These are phyloP conservation scores for Periglandula ipomoeae DNA, from an alignment of 2,329 filamentous ascomycete genomes.

Conservation along the genomic window DNA sequence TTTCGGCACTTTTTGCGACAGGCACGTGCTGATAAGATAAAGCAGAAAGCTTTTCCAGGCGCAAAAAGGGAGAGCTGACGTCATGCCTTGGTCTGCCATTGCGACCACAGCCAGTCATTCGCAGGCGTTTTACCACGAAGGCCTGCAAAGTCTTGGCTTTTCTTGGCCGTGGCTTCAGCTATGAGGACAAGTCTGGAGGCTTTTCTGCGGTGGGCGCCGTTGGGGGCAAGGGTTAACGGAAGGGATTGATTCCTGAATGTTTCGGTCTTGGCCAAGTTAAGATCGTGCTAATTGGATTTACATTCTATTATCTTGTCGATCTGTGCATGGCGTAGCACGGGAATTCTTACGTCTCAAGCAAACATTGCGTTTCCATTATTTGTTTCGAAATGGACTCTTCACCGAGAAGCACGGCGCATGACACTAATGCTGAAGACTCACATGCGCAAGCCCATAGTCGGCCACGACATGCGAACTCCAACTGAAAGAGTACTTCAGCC, in stretches of 20 bases:
- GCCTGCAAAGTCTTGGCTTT: background rate
- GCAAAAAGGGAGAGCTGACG: background rate
- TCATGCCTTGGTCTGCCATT: background rate
- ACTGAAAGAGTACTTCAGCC: slow-evolving; percentile 16
- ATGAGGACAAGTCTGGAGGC: too few relatives aligned
- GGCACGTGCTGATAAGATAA: slow-evolving; percentile 11
- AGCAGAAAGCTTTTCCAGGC: background rate
- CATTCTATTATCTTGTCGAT: background rate
- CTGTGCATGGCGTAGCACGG: too few relatives aligned
- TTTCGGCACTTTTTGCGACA: too few relatives aligned
- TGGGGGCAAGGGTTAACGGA: too few relatives aligned
- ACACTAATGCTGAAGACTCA: background rate
- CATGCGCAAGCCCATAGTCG: background rate
- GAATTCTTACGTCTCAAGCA: too few relatives aligned
- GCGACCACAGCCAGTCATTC: background rate
- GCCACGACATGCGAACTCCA: background rate
- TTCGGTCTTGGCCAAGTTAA: too few relatives aligned
- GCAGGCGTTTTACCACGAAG: background rate
- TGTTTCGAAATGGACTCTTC: background rate
- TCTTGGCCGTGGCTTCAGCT: slow-evolving; percentile 1
- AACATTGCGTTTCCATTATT: background rate
- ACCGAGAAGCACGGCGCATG: background rate
- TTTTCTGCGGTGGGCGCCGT: too few relatives aligned
- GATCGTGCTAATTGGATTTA: too few relatives aligned
- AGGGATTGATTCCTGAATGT: too few relatives aligned